Conservation (phyloP, 352 stramenopile species). For the Globisporangium middletonii region DNA sequence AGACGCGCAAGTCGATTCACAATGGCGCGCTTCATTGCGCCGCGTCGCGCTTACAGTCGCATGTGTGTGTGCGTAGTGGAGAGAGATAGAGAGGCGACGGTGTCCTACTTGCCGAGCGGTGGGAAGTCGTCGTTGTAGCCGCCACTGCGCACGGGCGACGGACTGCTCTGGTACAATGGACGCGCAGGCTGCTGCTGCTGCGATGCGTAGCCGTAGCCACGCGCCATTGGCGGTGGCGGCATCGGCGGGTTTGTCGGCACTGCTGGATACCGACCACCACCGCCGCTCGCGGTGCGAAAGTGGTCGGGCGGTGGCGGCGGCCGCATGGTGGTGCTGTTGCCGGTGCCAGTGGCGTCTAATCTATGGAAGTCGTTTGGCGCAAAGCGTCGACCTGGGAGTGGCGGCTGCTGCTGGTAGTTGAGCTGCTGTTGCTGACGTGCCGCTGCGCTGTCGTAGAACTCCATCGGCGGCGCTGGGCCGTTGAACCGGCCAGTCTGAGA, state of each 20-base stretch:
- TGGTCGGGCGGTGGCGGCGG: constrained; percentile 34
- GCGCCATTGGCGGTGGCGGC: constrained; percentile 20
- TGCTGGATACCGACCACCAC: constrained; percentile 16
- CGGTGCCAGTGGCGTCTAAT: constrained; percentile 27
- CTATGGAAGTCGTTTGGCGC: constrained; percentile 43
- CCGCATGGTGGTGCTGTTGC: constrained; percentile 13
- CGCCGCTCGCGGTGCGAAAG: constrained; percentile 16
- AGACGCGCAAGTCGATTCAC: too few relatives aligned
- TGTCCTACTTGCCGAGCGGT: constrained; percentile 44
- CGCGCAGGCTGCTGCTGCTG: constrained; percentile 2
- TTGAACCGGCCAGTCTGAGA: constrained; percentile 8
- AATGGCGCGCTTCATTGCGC: too few relatives aligned
- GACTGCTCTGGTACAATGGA: constrained; percentile 4
- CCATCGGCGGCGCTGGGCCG: constrained; percentile 9
- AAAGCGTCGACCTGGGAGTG: constrained; percentile 24
- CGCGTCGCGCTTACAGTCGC: too few relatives aligned
- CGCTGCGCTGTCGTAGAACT: constrained; percentile 7
- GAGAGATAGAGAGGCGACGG: not conserved
- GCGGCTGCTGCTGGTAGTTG: constrained; percentile 18
- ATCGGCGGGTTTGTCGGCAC: constrained; percentile 21
- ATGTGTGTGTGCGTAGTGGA: not conserved
- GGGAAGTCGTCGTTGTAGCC: constrained; percentile 73
- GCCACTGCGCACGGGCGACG: constrained; percentile 11
- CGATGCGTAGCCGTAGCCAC: constrained; percentile 7
- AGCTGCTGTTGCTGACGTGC: not conserved